Conservation (phyloP, 768 basidiomycete genomes). For the Amanita jacksonii region DNA sequence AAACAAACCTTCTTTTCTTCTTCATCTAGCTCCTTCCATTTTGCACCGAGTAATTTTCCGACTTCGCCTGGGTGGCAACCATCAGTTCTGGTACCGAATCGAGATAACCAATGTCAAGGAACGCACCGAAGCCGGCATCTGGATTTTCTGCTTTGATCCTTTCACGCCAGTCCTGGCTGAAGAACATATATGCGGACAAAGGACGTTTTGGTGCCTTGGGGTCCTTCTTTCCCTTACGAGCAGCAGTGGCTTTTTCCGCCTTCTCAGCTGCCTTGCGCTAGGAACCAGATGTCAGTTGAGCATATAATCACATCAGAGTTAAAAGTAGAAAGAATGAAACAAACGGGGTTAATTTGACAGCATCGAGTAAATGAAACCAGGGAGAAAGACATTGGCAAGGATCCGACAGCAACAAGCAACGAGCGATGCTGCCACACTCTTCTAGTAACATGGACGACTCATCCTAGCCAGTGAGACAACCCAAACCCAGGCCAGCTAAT, state of each 20-base stretch:
- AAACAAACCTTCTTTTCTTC: slow-evolving; percentile 77
- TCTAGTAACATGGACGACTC: no score
- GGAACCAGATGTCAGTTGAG: background rate
- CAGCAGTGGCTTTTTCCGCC: slow-evolving; percentile 40
- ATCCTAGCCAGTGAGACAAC: background rate
- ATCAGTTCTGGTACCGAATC: slow-evolving; percentile 10
- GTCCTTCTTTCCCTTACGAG: slow-evolving; percentile 63
- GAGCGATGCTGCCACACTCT: no score
- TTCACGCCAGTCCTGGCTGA: slow-evolving; percentile 92
- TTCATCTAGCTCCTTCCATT: slow-evolving; percentile 94
- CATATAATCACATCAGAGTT: background rate
- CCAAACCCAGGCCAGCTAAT: background rate
- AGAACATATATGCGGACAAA: slow-evolving; percentile 98
- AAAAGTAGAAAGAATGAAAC: no score
- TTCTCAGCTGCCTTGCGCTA: slow-evolving; percentile 74
- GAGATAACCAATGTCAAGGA: background rate
- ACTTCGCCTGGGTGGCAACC: slow-evolving; percentile 56
- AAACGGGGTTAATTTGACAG: background rate
- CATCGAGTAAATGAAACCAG: no score
- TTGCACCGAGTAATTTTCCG: slow-evolving; percentile 89
- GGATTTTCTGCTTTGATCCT: slow-evolving; percentile 95
- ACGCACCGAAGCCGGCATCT: slow-evolving; percentile 81
- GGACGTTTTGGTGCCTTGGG: slow-evolving; percentile 85
- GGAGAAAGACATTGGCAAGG: no score
- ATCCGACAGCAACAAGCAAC: no score